phyloP scores from a whole-genome alignment of 176 grass and related monocot species.

The Avena sativa region DNA sequence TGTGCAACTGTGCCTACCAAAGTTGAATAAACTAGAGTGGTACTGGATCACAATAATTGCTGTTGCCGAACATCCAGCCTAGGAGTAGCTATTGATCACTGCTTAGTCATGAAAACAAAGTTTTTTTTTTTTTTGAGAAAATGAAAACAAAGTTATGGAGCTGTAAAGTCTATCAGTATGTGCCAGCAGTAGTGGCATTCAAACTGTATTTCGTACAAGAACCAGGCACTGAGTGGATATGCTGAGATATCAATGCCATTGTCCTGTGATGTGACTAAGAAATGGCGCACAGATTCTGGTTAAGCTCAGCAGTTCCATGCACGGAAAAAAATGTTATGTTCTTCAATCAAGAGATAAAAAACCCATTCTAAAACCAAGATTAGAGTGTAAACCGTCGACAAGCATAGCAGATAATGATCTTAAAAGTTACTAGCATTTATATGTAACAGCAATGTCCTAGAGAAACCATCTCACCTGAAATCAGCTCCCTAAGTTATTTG shows the following conservation, averaged over 20 bases:
- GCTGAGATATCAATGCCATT: background rate
- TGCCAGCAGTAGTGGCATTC: conserved; percentile 21
- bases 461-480: background rate
- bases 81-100: conserved; percentile 35
- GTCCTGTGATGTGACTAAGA: background rate
- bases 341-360: background rate
- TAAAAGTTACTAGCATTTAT: background rate
- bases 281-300: background rate
- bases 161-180: conserved; percentile 8
- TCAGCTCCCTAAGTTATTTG: background rate
- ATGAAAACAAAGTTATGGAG: background rate
- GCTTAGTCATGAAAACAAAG: background rate
- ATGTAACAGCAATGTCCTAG: background rate
- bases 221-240: background rate
- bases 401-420: background rate
- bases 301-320: background rate
- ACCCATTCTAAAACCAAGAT: background rate
- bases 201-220: background rate
- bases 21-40: conserved; percentile 38
- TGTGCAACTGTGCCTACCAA: conserved; percentile 39
- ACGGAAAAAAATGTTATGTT: background rate
- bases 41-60: conserved; percentile 55
- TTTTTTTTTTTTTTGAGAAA: too few relatives aligned
- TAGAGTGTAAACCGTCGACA: background rate
- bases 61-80: conserved; percentile 40